Base-by-base conservation (phyloP, 768 basidiomycete species). In the Cytidiella melzeri region DNA sequence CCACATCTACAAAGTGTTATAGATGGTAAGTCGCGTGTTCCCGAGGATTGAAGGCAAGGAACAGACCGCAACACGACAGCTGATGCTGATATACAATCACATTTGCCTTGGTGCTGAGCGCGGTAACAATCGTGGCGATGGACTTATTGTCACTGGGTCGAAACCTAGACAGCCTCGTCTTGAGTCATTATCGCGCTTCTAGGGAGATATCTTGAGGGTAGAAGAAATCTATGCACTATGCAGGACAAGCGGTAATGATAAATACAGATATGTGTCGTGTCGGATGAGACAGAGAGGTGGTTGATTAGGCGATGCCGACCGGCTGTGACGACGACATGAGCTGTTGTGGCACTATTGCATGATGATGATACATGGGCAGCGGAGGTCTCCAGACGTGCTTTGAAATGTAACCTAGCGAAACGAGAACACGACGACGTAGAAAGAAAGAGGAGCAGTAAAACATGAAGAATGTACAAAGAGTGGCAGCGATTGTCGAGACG, bases 321-420 rank as follows among this genome's bases (percentile, higher is more conserved):
- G 36, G 48, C 52, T 47, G 50, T 55, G 53, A 51, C 30, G 48
- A 48, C 51, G 38, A 54, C 56, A 50, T 48, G 52, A 50, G 52
- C 50, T 56, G 59, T 55, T 51, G 52, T 53, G 45, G 56, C 60
- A 61, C 55, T 58, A 57, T 54, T 57, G 62, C 59, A 57, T 57
- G 60, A 28, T 57, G 44, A 51, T 63, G 59, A 53, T 63, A 63
- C 62, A 63, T 47, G 56, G 51, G 53, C 52, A 53, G 47, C 41
- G 45, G 48, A 53, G 55, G 55, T 54, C 54, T 58, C 58, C 58
- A 47, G 51, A 57, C 46, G 39, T 52, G 28, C 42, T 36, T 24
- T n/a, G 47, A 45, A 53, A 26, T 44, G 51, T 43, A 52, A 52
- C 56, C 54, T 57, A 60, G 46, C 55, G 58, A 61, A 57, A 57